These are phyloP conservation scores for Amaranthus cruentus DNA, from an alignment of 148 eudicot genomes.

Conservation along the genomic window DNA sequence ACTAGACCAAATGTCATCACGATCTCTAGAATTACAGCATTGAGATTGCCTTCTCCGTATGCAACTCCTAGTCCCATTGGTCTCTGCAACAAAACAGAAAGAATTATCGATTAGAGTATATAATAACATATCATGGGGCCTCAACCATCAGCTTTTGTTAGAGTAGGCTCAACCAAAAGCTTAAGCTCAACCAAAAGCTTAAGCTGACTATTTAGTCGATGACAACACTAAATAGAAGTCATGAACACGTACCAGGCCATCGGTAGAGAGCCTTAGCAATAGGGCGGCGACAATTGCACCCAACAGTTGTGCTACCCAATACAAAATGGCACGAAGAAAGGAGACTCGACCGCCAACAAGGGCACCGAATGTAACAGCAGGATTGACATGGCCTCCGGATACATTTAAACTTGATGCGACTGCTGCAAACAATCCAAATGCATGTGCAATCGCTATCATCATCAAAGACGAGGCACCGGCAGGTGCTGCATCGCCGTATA, in stretches of 20 bases:
- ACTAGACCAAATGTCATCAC: constrained; percentile 66
- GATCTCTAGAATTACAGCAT: constrained; percentile 49
- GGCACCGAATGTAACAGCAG: constrained; percentile 83
- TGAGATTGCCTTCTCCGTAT: constrained; percentile 43
- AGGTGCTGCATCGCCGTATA: constrained; percentile 41
- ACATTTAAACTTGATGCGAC: constrained; percentile 71
- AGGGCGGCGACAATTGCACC: constrained; percentile 68
- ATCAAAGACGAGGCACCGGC: constrained; percentile 43
- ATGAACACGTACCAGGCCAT: constrained; percentile 55
- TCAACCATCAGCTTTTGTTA: too few species aligned
- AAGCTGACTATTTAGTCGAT: too few species aligned
- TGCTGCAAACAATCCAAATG: constrained; percentile 67
- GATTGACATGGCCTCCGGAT: constrained; percentile 81
- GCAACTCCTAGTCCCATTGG: constrained; percentile 48
- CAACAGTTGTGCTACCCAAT: constrained; percentile 76
- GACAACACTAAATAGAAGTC: too few species aligned
- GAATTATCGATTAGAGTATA: not conserved
- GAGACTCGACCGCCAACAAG: constrained; percentile 80
- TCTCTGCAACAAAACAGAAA: constrained; percentile 29
- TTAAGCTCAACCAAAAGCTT: too few species aligned
- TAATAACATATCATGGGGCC: too few species aligned
- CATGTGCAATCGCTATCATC: constrained; percentile 64
- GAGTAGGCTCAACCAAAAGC: too few species aligned
- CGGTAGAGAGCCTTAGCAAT: constrained; percentile 53
- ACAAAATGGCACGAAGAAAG: constrained; percentile 66